A percentile compares a stretch with the other conserved stretches of the same genome.
Evolutionary conservation across 2,329 filamentous ascomycete genomes (phyloP).

Genomic region (Pseudogymnoascus sp.): DNA sequence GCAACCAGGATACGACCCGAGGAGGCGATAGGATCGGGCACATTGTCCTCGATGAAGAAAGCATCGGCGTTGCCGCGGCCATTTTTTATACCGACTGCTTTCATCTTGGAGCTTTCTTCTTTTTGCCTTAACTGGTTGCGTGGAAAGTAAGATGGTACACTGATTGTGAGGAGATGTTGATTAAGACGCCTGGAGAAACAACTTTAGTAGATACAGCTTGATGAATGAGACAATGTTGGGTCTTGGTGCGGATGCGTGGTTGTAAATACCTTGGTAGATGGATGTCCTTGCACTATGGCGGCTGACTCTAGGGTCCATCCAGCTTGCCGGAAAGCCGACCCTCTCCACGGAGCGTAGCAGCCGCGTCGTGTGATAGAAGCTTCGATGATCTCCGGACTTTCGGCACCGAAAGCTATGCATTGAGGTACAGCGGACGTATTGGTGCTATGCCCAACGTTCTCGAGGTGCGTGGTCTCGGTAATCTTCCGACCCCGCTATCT

Average conservation of each 20-base stretch:
- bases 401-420: background rate
- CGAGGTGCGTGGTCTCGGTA: background rate
- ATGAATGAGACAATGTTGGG: background rate
- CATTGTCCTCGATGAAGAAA: conserved; percentile 51
- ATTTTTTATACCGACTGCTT: conserved; percentile 39
- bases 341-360: background rate
- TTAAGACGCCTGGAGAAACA: background rate
- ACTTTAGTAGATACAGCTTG: no score
- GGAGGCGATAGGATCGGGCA: conserved; percentile 43
- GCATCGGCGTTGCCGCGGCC: conserved; percentile 48
- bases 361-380: background rate
- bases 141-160: background rate
- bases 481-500: background rate
- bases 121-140: background rate
- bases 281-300: background rate
- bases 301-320: background rate
- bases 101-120: background rate
- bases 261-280: background rate
- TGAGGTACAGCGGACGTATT: background rate
- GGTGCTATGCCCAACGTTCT: background rate
- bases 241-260: background rate
- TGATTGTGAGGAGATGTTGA: background rate
- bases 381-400: background rate
- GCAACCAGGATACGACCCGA: conserved; percentile 69
- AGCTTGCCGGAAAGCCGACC: background rate